Evolutionary conservation across 2,329 filamentous ascomycete species (phyloP).

Genomic region (Juglanconis oblonga): DNA sequence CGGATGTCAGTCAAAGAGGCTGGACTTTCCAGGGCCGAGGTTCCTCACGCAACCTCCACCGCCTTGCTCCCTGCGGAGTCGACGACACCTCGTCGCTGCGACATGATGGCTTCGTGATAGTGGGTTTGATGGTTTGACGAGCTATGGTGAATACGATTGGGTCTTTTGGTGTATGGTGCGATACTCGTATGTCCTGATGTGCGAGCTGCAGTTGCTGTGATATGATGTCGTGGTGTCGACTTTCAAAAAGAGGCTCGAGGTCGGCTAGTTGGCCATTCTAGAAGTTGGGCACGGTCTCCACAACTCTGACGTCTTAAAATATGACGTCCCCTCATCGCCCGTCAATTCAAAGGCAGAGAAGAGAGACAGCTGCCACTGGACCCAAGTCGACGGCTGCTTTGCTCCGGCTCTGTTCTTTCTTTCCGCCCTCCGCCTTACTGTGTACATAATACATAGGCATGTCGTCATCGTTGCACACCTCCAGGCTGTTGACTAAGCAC

Average conservation of each 20-base stretch:
- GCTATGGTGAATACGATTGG: background rate
- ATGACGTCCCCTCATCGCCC: background rate
- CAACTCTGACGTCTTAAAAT: background rate
- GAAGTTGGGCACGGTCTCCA: no score
- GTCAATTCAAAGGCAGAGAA: background rate
- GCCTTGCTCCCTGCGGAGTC: slow-evolving; percentile 43
- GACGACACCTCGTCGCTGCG: slow-evolving; percentile 26
- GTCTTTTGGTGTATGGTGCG: background rate
- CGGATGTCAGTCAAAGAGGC: slow-evolving; percentile 15
- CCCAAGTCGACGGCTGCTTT: background rate
- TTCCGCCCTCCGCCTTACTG: no score
- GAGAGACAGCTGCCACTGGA: background rate
- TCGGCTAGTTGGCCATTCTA: background rate
- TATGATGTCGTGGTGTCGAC: background rate
- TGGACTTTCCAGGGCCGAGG: background rate
- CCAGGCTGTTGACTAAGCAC: background rate
- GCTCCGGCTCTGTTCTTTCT: background rate
- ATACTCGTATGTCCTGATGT: background rate
- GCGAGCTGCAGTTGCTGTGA: background rate
- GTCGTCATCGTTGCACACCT: background rate
- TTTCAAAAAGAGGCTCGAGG: background rate
- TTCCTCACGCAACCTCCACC: slow-evolving; percentile 45
- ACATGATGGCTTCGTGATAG: slow-evolving; percentile 3
- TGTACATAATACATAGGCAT: background rate
- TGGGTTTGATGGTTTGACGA: background rate